Percentiles rank a stretch among this genome's conserved stretches.
These are phyloP conservation scores for Buddleja alternifolia DNA, from an alignment of 257 asterid genomes.

Conservation along the genomic window DNA sequence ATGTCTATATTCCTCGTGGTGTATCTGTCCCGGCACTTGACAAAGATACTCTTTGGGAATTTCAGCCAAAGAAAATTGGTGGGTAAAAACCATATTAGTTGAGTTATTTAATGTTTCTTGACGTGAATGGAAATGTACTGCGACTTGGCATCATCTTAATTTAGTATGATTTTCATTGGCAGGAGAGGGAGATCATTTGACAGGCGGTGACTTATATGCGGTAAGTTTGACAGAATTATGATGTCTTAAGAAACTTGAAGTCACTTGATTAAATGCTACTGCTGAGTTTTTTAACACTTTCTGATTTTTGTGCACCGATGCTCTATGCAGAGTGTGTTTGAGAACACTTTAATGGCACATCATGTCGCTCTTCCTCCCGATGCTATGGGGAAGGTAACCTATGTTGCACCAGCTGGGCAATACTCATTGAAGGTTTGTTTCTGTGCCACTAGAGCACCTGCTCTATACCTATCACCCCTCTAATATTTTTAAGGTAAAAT, in stretches of 20 bases:
- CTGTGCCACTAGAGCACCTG: slow-evolving; percentile 30
- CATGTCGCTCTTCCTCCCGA: slow-evolving; percentile 95
- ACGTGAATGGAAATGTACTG: slow-evolving; percentile 11
- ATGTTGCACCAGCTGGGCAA: slow-evolving; percentile 91
- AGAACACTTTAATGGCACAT: slow-evolving; percentile 90
- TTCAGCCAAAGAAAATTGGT: slow-evolving; percentile 94
- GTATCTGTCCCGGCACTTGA: slow-evolving; percentile 98
- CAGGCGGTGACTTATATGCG: slow-evolving; percentile 95
- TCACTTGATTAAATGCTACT: slow-evolving; percentile 19
- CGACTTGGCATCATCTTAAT: slow-evolving; percentile 20
- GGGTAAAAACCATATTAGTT: slow-evolving; percentile 18
- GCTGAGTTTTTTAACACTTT: background rate
- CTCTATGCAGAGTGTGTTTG: slow-evolving; percentile 71
- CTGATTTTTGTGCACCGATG: slow-evolving; percentile 25
- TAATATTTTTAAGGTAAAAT: background rate
- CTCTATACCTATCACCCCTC: background rate
- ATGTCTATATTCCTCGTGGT: slow-evolving; percentile 99
- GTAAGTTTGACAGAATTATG: slow-evolving; percentile 55
- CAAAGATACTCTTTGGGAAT: slow-evolving; percentile 95
- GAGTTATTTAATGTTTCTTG: slow-evolving; percentile 5
- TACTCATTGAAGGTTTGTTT: slow-evolving; percentile 81
- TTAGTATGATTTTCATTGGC: slow-evolving; percentile 33
- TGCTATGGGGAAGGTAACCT: slow-evolving; percentile 94
- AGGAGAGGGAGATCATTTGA: slow-evolving; percentile 95
- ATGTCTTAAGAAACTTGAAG: slow-evolving; percentile 12